These are phyloP conservation scores for Ascochyta rabiei DNA, from an alignment of 2,329 filamentous ascomycete genomes.

Conservation along the genomic window DNA sequence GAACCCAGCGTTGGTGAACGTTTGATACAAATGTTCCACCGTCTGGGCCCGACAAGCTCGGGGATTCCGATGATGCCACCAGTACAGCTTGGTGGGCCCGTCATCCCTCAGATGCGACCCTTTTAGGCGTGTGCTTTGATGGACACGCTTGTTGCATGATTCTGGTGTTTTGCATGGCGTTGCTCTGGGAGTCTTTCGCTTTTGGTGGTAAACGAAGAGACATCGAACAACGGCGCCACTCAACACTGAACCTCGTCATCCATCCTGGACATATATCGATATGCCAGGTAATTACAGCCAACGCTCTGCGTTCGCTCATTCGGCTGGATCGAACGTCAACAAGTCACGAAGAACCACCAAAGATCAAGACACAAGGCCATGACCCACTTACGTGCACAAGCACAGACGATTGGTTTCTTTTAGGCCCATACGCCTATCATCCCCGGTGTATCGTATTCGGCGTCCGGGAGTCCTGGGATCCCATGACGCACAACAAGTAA, in stretches of 20 bases:
- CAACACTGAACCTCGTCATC: background rate
- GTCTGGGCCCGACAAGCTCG: constrained; percentile 38
- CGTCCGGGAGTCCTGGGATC: constrained; percentile 11
- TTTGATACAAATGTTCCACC: constrained; percentile 76
- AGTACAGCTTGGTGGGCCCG: constrained; percentile 28
- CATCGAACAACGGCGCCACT: background rate
- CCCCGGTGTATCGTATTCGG: constrained; percentile 19
- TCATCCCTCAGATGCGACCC: constrained; percentile 39
- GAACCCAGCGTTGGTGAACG: constrained; percentile 80
- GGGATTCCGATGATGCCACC: constrained; percentile 29
- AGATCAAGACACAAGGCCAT: background rate
- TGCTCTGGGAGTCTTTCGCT: background rate
- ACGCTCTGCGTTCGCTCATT: background rate
- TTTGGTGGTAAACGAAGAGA: background rate
- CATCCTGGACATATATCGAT: background rate
- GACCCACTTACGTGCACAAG: background rate
- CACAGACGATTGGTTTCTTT: background rate
- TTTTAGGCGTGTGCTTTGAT: constrained; percentile 23
- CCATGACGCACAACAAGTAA: constrained; percentile 17
- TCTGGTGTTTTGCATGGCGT: background rate
- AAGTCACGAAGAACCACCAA: background rate
- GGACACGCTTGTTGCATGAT: background rate
- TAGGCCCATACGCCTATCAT: background rate
- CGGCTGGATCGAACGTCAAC: constrained; percentile 3
- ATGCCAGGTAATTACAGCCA: background rate